A percentile compares a stretch with the other conserved stretches of the same genome.
Evolutionary conservation across 2,329 filamentous ascomycete genomes (phyloP).

Genomic region (Ophiognomonia clavigignenti-juglandacearum): DNA sequence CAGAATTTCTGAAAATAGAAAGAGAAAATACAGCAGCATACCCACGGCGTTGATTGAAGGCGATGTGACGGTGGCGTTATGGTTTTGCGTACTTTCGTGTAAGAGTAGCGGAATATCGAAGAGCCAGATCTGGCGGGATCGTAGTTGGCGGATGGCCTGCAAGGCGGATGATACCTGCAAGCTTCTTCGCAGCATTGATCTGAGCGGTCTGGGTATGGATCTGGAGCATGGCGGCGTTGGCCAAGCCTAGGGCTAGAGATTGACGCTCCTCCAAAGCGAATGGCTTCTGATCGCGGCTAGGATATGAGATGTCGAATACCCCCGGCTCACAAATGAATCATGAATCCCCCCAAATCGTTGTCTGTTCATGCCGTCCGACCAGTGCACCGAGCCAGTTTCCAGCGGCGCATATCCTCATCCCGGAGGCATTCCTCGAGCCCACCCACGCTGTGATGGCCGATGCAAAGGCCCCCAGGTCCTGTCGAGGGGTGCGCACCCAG

Average conservation of each 20-base stretch:
- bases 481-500: slow-evolving; percentile 61
- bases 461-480: slow-evolving; percentile 55
- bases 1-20: slow-evolving; percentile 11
- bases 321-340: not conserved
- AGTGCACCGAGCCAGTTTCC: slow-evolving; percentile 62
- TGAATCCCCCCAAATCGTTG: slow-evolving; percentile 39
- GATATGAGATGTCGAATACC: slow-evolving; percentile 1
- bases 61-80: slow-evolving; percentile 12
- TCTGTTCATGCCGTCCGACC: slow-evolving; percentile 43
- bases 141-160: not conserved
- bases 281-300: slow-evolving; percentile 1
- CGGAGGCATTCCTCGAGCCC: slow-evolving; percentile 41
- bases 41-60: slow-evolving; percentile 14
- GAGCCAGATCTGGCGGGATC: not conserved
- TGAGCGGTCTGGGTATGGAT: not conserved
- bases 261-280: not conserved
- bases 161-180: not conserved
- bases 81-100: slow-evolving; percentile 3
- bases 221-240: not conserved
- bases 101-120: not conserved
- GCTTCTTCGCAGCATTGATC: slow-evolving; percentile 8
- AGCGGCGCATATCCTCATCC: slow-evolving; percentile 50
- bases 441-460: slow-evolving; percentile 64
- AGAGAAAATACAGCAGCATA: slow-evolving; percentile 12
- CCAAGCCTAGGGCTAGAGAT: not conserved